These are phyloP conservation scores for Pleurotus platypus DNA, from an alignment of 768 basidiomycete genomes.

Conservation along the genomic window DNA sequence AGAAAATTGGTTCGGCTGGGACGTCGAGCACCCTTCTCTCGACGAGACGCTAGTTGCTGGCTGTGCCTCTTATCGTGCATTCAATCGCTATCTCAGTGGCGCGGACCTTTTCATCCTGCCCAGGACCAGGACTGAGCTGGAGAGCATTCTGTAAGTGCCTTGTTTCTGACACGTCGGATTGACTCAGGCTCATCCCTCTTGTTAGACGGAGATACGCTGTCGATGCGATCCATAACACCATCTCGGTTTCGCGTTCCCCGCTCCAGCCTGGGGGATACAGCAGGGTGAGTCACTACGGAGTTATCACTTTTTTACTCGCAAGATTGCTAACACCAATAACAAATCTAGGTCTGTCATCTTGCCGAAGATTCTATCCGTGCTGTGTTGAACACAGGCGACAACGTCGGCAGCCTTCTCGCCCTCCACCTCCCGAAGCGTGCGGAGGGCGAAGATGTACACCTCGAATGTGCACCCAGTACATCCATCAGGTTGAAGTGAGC, in stretches of 20 bases:
- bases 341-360: conserved; percentile 57
- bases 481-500: conserved; percentile 43
- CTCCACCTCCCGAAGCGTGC: conserved; percentile 40
- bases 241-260: conserved; percentile 62
- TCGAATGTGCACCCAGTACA: conserved; percentile 24
- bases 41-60: conserved; percentile 74
- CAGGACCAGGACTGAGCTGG: conserved; percentile 59
- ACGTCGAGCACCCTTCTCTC: conserved; percentile 63
- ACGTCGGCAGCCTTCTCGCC: conserved; percentile 58
- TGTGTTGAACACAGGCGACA: conserved; percentile 69
- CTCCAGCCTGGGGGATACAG: conserved; percentile 54
- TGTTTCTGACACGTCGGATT: conserved; percentile 1
- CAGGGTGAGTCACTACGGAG: conserved; percentile 28
- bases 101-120: conserved; percentile 72
- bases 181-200: conserved; percentile 9
- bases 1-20: conserved; percentile 68
- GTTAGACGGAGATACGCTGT: conserved; percentile 69
- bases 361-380: conserved; percentile 68
- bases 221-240: conserved; percentile 79
- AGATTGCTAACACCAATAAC: background rate
- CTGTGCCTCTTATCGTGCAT: conserved; percentile 78
- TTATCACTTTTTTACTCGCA: background rate
- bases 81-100: conserved; percentile 69
- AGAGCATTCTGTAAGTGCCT: conserved; percentile 62
- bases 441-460: conserved; percentile 1